Evolutionary conservation across 768 basidiomycete species (phyloP).

Genomic region (Lanmaoa pseudosensibilis): DNA sequence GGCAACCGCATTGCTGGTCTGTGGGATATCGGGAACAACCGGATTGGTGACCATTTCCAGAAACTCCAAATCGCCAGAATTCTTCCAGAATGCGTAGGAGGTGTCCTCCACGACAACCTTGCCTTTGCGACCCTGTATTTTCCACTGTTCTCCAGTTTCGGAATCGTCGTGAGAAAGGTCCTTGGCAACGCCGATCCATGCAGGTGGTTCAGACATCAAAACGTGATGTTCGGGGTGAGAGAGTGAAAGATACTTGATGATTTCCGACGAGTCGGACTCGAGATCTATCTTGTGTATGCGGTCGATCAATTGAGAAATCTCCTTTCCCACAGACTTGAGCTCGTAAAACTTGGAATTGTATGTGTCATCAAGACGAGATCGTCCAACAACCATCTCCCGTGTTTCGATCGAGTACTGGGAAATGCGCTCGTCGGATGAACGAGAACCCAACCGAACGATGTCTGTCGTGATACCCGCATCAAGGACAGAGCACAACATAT

Average conservation of each 20-base stretch:
- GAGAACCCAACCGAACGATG: constrained; percentile 69
- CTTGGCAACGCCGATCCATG: constrained; percentile 42
- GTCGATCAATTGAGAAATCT: constrained; percentile 49
- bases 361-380: constrained; percentile 41
- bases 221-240: constrained; percentile 51
- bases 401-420: constrained; percentile 59
- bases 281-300: constrained; percentile 36
- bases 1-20: not conserved
- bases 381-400: constrained; percentile 46
- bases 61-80: constrained; percentile 48
- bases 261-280: constrained; percentile 36
- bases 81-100: constrained; percentile 55
- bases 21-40: not conserved
- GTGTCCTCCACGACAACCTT: constrained; percentile 21
- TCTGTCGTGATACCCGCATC: constrained; percentile 63
- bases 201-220: constrained; percentile 43
- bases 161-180: constrained; percentile 15
- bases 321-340: constrained; percentile 46
- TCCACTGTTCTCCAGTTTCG: constrained; percentile 35
- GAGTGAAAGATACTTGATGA: constrained; percentile 42
- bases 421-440: constrained; percentile 60
- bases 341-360: constrained; percentile 35
- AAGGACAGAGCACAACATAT: constrained; percentile 63
- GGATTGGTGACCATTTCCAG: constrained; percentile 25
- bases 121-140: constrained; percentile 31